Base-by-base conservation (phyloP, 192 early-diverging fungal species). In the Oehlia diaphana region DNA sequence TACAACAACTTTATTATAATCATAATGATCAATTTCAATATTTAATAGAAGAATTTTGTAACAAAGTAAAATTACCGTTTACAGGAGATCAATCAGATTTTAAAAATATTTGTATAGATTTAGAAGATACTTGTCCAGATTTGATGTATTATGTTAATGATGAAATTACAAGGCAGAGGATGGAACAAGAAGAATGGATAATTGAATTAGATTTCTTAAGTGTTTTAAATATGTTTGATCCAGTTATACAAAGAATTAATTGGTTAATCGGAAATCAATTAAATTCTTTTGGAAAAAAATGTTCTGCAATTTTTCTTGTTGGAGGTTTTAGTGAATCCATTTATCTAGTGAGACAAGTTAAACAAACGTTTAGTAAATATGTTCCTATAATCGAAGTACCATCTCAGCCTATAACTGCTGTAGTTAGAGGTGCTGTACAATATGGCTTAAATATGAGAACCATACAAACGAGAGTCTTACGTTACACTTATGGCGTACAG, bases 311-410 rank as follows among this genome's bases (percentile, higher is more conserved):
- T 26, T 89, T 89, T 80, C 64, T 89, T 67, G 88, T 89, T 13
- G 88, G 88, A 26, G 88, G 88, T 49, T 88, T 88, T 74, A 87
- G 88, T 33, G 83, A 84, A 63, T 88, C 87, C 3, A 74, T 77
- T 9, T 88, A 88, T 49, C 66, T 89, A 12, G 83, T 84, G 62
- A 62, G 76, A 9, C 63, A 74, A 39, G 72, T 89, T 21, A 82
- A 83, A 68, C 33, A 74, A 26, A 64, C 70, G 14, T 86, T 87
- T 78, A 75, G 63, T 28, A 75, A 63, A 61, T 63, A 79, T 58
- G 81, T 88, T 5, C 42, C 47, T 0, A 81, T 76, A 23, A 83
- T 88, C 28, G 80, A 80, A 10, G 80, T 84, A 23, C 87, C 88
- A 21, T 83, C 83, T 58, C 82, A 81, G 47, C 83, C 84, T 9